Base-by-base conservation (phyloP, 495 filamentous ascomycete species). In the Aspergillus hancockii region DNA sequence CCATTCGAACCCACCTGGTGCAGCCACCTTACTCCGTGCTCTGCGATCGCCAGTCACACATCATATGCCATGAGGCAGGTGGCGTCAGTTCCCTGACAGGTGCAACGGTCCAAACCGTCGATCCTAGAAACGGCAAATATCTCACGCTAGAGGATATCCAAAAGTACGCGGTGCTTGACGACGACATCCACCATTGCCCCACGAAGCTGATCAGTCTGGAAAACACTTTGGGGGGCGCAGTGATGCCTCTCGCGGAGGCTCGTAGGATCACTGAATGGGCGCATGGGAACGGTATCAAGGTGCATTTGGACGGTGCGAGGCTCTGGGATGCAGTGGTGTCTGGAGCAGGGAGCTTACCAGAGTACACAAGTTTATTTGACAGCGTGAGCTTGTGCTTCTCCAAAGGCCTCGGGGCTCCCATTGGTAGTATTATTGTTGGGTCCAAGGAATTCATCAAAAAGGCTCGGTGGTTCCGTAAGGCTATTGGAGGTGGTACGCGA, bases 361-460 rank as follows among this genome's bases (percentile, higher is more conserved):
- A 92, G 3, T 96, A 86, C 62, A 78, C 87, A 10, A 79, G 69
- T 18, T 79, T 86, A 52, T 91, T 94, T 63, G 93, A 98, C 65
- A 92, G 86, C 50, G 78, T 94, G 1, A 89, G 81, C 55, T 77
- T 97, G 12, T 96, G 92, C 71, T 93, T 98, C 66, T 88, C 85
- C 25, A 98, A 98, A 73, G 90, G 91, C 0, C 78, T 98, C 0
- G 93, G 93, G 0, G 93, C 93, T 0, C 93, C 93, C 0, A 86
- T 96, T 50, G 93, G 93, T 1, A 89, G 85, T 55, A 85, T 96
- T 49, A 74, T 97, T 30, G 81, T 93, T 0, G 91, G 91, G 3
- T 79, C 73, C 10, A 71, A 81, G 57, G 70, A 73, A 0, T 86
- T 90, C 57, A 86, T 94, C 59, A 84, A 87, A 63, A 83, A 85